A percentile compares a stretch with the other conserved stretches of the same genome.
phyloP scores from a whole-genome alignment of 257 asterid species.

The Solanum chmielewskii region DNA sequence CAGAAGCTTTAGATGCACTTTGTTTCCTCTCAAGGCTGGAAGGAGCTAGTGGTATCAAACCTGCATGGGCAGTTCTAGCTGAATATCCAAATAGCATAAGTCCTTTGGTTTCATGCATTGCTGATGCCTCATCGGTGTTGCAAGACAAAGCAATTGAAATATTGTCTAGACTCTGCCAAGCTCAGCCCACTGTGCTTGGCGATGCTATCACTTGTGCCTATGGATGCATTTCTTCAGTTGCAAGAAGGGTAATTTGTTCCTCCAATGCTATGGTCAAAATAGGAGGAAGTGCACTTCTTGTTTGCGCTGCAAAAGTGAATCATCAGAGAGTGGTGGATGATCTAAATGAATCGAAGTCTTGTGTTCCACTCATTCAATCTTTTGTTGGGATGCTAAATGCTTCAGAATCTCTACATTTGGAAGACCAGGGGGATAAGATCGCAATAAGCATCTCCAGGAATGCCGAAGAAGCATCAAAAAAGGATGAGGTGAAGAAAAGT shows the following conservation, averaged over 20 bases:
- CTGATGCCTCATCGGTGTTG: slow-evolving; percentile 60
- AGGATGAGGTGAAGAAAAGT: slow-evolving; percentile 30
- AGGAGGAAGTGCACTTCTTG: slow-evolving; percentile 95
- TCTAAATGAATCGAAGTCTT: slow-evolving; percentile 44
- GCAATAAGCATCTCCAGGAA: slow-evolving; percentile 58
- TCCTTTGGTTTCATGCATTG: slow-evolving; percentile 74
- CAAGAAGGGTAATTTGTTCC: slow-evolving; percentile 62
- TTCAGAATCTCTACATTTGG: slow-evolving; percentile 37
- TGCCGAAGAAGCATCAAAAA: slow-evolving; percentile 38
- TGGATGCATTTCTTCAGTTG: slow-evolving; percentile 72
- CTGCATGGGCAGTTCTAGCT: slow-evolving; percentile 88
- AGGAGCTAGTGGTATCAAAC: slow-evolving; percentile 49
- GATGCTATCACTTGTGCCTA: slow-evolving; percentile 43
- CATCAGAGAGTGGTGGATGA: slow-evolving; percentile 73
- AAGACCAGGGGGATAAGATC: slow-evolving; percentile 36
- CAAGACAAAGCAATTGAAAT: slow-evolving; percentile 89
- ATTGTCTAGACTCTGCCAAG: slow-evolving; percentile 59
- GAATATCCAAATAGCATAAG: slow-evolving; percentile 66
- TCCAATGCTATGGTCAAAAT: slow-evolving; percentile 51
- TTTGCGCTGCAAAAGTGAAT: slow-evolving; percentile 74
- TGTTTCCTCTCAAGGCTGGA: slow-evolving; percentile 63
- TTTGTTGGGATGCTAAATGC: slow-evolving; percentile 70
- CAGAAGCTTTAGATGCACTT: slow-evolving; percentile 86
- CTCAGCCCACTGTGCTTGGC: slow-evolving; percentile 74
- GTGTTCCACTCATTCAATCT: slow-evolving; percentile 57